phyloP scores from a whole-genome alignment of 2,329 filamentous ascomycete species.

The Cladosporium colombiae region DNA sequence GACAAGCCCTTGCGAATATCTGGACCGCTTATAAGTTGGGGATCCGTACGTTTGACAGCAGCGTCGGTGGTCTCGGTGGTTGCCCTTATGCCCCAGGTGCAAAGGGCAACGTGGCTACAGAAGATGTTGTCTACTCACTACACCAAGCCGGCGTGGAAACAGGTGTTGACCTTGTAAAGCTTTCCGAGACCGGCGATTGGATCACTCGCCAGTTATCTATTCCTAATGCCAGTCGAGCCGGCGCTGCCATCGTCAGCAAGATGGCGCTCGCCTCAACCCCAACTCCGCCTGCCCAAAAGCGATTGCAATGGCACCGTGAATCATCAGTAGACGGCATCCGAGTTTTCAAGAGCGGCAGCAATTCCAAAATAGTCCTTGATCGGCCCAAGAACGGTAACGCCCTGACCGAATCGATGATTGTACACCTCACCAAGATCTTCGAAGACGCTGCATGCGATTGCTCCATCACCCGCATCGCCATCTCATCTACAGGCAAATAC shows the following conservation, averaged over 20 bases:
- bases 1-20: constrained; percentile 33
- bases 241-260: constrained; percentile 26
- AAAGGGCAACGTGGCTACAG: constrained; percentile 33
- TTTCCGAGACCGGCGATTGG: constrained; percentile 31
- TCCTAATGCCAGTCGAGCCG: constrained; percentile 31
- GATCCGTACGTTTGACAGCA: constrained; percentile 32
- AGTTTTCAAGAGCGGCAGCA: constrained; percentile 20
- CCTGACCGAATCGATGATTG: constrained; percentile 26
- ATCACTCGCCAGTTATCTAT: constrained; percentile 27
- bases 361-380: constrained; percentile 24
- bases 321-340: not conserved
- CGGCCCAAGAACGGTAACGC: constrained; percentile 26
- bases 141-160: constrained; percentile 31
- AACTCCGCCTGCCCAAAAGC: not conserved
- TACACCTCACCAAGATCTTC: constrained; percentile 24
- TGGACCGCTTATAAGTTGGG: constrained; percentile 30
- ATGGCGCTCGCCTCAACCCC: constrained; percentile 1
- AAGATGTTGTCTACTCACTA: constrained; percentile 34
- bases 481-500: constrained; percentile 26
- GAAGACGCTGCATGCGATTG: constrained; percentile 20
- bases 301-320: not conserved
- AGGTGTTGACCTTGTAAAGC: constrained; percentile 29
- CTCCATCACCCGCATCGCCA: constrained; percentile 23
- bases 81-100: constrained; percentile 35
- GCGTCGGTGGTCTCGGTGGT: constrained; percentile 34